Evolutionary conservation across 352 stramenopile species (phyloP), one percentile per base, ranked within the genome.

Genomic region (Pythium myriotylum): DNA sequence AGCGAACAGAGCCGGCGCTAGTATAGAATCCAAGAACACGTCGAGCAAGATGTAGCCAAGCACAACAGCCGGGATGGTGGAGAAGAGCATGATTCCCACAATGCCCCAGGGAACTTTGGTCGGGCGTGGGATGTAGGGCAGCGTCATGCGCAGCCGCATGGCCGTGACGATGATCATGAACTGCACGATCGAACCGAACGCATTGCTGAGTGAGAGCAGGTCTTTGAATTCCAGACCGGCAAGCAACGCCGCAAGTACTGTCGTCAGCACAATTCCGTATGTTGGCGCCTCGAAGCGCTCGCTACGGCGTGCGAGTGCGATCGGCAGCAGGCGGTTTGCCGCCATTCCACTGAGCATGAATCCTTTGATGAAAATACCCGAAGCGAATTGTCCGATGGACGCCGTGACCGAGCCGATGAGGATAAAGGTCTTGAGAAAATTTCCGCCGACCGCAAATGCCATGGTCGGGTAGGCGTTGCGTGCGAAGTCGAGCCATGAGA

Each of bases 391-490:
- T 12, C 84, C 92, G 52, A 96, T 73, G 47, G 91, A 92, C 9
- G 68, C 82, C 39, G 91, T 80, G 33, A 86, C 77, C 14, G 88
- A 82, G 13, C 84, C 77, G 46, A 95, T 72, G 5, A 97, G 71
- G 37, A 91, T 86, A 73, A 92, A 95, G 9, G 59, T 70, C 51
- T 81, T 86, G 9, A 98, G 77, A 76, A 82, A 94, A 22, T 70
- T 67, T 33, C 91, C 79, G 24, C 77, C 92, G 24, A 79, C 78
- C 45, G 90, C 76, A 13, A 95, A 77, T 20, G 84, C 89, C 20
- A 98, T 80, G 5, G 60, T 65, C 17, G 86, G 86, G 53, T 98
- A 95, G 74, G 91, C 90, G 37, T 91, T 89, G 65, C 94, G 88
- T 7, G 77, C 81, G 83, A 95, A 99, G 24, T 92, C 77, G 6